phyloP scores from a whole-genome alignment of 2,329 filamentous ascomycete species.

The Hymenoscyphus infarciens region DNA sequence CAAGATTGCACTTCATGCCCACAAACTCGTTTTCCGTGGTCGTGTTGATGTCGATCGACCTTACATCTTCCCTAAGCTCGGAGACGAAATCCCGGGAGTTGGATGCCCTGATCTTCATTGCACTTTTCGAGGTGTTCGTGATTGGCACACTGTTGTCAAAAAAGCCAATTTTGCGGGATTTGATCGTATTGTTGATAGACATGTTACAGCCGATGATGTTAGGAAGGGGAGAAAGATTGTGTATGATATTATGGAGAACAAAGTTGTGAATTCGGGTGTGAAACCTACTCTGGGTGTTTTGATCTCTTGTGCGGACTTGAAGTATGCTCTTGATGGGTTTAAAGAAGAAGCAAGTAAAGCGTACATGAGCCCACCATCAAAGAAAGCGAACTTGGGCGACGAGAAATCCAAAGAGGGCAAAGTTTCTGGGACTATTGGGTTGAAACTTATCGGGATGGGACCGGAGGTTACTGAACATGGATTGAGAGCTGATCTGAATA shows the following conservation, averaged over 20 bases:
- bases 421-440: background rate
- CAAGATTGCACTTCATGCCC: too few species aligned
- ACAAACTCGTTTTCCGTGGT: too few species aligned
- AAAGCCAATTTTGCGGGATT: background rate
- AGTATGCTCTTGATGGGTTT: background rate
- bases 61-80: too few species aligned
- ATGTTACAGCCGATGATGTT: background rate
- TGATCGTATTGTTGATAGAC: background rate
- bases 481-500: background rate
- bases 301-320: background rate
- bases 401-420: background rate
- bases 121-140: background rate
- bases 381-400: background rate
- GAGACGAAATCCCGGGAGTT: too few species aligned
- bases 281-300: too few species aligned
- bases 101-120: too few species aligned
- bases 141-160: background rate
- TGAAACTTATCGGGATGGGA: background rate
- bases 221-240: background rate
- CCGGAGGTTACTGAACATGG: background rate
- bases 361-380: background rate
- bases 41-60: too few species aligned
- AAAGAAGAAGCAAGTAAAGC: background rate
- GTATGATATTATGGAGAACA: background rate
- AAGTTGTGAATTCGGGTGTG: background rate